Evolutionary conservation across 2,329 filamentous ascomycete genomes (phyloP).

Genomic region (Alternaria hordeiaustralica): DNA sequence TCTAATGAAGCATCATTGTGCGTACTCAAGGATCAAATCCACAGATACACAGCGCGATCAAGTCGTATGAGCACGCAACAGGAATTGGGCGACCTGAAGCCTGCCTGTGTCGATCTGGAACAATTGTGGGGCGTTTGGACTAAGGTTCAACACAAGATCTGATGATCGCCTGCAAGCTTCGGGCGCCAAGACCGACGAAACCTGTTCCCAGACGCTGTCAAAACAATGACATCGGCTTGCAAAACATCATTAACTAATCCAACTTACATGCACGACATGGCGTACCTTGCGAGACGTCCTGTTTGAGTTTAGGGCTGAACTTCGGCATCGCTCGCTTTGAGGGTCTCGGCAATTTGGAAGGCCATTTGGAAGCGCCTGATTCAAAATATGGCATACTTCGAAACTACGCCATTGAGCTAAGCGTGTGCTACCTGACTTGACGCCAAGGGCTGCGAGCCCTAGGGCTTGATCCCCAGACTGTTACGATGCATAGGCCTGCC

Average conservation of each 20-base stretch:
- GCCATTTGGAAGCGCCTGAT: constrained; percentile 12
- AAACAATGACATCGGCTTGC: constrained; percentile 37
- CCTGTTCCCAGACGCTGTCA: constrained; percentile 38
- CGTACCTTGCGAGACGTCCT: constrained; percentile 14
- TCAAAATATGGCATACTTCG: constrained; percentile 21
- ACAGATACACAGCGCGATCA: neutral
- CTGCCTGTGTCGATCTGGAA: neutral
- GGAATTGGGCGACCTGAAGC: neutral
- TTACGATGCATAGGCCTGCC: constrained; percentile 5
- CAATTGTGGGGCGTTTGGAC: constrained; percentile 11
- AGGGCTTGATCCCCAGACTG: constrained; percentile 17
- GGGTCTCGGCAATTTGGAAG: constrained; percentile 2
- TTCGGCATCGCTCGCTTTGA: constrained; percentile 10
- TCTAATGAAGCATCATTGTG: neutral
- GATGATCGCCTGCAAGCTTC: constrained; percentile 32
- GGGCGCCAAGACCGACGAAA: constrained; percentile 42
- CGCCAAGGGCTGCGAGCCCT: neutral
- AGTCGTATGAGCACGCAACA: neutral
- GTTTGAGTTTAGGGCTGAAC: constrained; percentile 14
- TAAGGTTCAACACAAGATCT: constrained; percentile 26
- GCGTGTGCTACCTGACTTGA: constrained; percentile 12
- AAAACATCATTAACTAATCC: constrained; percentile 30
- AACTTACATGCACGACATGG: constrained; percentile 10
- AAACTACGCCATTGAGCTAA: constrained; percentile 22
- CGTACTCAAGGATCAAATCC: neutral